A percentile compares a stretch with the other conserved stretches of the same genome.
Evolutionary conservation across 78 protist species (phyloP).

Genomic region (Isochrysis galbana): DNA sequence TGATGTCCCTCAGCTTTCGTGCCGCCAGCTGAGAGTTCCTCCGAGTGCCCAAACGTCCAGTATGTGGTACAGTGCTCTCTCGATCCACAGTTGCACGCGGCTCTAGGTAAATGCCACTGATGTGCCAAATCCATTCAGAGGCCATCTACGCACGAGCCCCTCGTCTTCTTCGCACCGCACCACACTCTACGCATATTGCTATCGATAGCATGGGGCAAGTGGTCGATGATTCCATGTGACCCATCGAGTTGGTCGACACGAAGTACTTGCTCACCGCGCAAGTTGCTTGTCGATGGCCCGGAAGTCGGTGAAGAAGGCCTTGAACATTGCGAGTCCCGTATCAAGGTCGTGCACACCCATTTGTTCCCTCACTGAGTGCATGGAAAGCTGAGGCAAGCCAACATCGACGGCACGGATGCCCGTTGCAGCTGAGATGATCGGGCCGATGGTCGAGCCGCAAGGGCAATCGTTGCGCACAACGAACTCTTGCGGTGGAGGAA

Average conservation of each 20-base stretch:
- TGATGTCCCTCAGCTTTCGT: no score
- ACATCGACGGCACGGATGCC: slow-evolving; percentile 86
- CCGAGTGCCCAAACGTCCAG: no score
- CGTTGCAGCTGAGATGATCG: slow-evolving; percentile 57
- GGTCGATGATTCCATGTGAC: no score
- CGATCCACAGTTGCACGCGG: no score
- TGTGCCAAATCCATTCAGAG: no score
- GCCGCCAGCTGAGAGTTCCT: no score
- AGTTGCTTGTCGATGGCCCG: not conserved
- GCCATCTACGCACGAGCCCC: no score
- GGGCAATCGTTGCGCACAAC: slow-evolving; percentile 86
- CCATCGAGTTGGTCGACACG: not conserved
- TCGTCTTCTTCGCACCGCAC: no score
- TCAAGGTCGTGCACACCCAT: slow-evolving; percentile 46
- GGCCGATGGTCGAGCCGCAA: slow-evolving; percentile 94
- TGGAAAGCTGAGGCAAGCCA: slow-evolving; percentile 86
- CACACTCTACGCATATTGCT: no score
- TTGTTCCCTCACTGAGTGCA: slow-evolving; percentile 81
- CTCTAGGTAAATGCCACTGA: no score
- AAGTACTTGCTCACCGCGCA: not conserved
- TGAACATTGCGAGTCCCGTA: not conserved
- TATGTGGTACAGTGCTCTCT: no score
- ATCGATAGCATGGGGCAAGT: no score
- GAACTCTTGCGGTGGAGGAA: slow-evolving; percentile 82
- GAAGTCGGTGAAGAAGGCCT: not conserved